phyloP scores from a whole-genome alignment of 2,329 filamentous ascomycete genomes.

The Cordyceps pruinosa region DNA sequence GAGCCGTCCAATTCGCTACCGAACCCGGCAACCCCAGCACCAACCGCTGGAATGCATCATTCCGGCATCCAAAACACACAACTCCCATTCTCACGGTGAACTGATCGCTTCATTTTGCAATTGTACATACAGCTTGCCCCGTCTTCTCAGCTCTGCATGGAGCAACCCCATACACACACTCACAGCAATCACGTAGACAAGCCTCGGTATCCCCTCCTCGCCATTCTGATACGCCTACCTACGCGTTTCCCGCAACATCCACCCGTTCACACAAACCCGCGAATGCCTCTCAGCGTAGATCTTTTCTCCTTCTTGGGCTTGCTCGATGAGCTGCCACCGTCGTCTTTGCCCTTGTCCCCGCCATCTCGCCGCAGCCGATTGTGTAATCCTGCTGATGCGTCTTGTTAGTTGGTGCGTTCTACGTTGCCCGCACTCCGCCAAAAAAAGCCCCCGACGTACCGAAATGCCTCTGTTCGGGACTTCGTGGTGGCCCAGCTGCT shows the following conservation, averaged over 20 bases:
- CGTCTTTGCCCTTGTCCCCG: slow-evolving; percentile 41
- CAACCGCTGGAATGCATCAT: slow-evolving; percentile 1
- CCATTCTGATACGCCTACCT: background rate
- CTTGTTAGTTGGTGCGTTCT: background rate
- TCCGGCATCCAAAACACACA: background rate
- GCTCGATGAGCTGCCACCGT: slow-evolving; percentile 23
- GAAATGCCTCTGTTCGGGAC: slow-evolving; percentile 37
- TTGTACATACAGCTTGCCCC: background rate
- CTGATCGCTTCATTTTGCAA: background rate
- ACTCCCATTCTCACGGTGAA: background rate
- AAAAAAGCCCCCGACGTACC: slow-evolving; percentile 19
- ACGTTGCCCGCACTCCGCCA: too few relatives aligned
- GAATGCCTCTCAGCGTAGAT: slow-evolving; percentile 33
- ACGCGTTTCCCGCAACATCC: background rate
- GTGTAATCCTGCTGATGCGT: slow-evolving; percentile 39
- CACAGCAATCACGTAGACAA: background rate
- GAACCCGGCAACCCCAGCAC: background rate
- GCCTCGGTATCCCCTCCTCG: background rate
- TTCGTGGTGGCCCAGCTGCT: slow-evolving; percentile 22
- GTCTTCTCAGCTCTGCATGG: background rate
- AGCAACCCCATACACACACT: too few relatives aligned
- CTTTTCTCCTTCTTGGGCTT: slow-evolving; percentile 32
- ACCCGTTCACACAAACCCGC: slow-evolving; percentile 27
- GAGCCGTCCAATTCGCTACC: too few relatives aligned
- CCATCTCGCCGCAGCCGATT: slow-evolving; percentile 41